Conservation (phyloP, 176 grass and related monocot species). For the Dendrocalamus sinicus region DNA sequence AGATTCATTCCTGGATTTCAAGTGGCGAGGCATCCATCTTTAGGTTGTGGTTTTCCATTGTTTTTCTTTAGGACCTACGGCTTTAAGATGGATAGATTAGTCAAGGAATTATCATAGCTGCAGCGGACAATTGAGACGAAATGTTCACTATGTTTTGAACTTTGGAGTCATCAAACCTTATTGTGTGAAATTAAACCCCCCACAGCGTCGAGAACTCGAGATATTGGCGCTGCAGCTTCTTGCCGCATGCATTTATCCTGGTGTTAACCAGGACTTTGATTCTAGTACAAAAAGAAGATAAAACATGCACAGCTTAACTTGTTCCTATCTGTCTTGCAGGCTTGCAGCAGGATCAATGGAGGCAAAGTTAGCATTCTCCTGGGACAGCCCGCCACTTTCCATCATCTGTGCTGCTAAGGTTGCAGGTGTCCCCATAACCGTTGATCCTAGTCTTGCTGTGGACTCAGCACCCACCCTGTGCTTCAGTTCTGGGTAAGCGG, state of each 20-base stretch:
- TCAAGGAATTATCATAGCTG: background rate
- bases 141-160: background rate
- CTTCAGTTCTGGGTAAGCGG: conserved; percentile 63
- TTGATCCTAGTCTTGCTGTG: conserved; percentile 56
- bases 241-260: background rate
- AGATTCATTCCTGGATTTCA: too few relatives aligned
- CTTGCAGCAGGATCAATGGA: conserved; percentile 40
- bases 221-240: background rate
- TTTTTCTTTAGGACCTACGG: too few relatives aligned
- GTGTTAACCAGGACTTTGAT: background rate
- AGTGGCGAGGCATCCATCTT: too few relatives aligned
- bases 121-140: background rate
- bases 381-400: conserved; percentile 65
- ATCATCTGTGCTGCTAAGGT: conserved; percentile 70
- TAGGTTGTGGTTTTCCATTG: too few relatives aligned
- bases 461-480: conserved; percentile 53
- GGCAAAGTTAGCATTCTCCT: conserved; percentile 60
- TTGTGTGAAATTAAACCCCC: background rate
- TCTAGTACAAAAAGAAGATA: background rate
- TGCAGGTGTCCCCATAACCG: conserved; percentile 49
- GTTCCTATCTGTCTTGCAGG: background rate
- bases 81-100: background rate
- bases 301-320: background rate
- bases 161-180: background rate
- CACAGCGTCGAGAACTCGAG: background rate